Evolutionary conservation across 345 rosid genomes (phyloP).

Genomic region (Moringa oleifera): DNA sequence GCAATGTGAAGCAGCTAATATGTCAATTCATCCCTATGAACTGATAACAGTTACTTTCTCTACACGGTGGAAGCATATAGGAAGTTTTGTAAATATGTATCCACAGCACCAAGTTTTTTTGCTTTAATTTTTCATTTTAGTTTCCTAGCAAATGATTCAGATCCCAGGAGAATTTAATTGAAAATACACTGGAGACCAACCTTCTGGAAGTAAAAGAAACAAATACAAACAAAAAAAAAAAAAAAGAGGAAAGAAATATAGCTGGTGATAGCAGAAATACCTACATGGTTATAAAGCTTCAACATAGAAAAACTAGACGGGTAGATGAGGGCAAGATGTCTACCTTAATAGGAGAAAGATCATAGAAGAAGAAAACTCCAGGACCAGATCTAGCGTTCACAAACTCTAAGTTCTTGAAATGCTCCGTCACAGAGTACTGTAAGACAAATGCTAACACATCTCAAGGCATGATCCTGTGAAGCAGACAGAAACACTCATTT

Average conservation of each 20-base stretch:
- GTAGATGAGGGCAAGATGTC: constrained; percentile 2
- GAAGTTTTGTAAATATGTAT: too few species aligned
- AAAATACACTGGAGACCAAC: too few species aligned
- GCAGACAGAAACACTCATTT: background rate
- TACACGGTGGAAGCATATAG: background rate
- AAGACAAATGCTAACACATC: constrained; percentile 2
- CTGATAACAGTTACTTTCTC: background rate
- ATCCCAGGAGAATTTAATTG: background rate
- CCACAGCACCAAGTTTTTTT: too few species aligned
- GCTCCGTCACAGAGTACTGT: constrained; percentile 90
- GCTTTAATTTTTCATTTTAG: background rate
- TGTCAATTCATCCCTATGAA: background rate
- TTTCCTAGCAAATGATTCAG: background rate
- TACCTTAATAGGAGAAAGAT: constrained; percentile 92
- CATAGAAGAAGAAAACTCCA: constrained; percentile 90
- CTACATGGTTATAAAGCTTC: background rate
- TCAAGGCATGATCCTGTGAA: constrained; percentile 13
- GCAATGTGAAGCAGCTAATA: background rate
- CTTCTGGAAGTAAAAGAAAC: background rate
- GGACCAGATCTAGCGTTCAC: constrained; percentile 40
- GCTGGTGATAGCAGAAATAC: constrained; percentile 1
- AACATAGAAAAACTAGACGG: constrained; percentile 4
- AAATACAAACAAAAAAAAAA: background rate
- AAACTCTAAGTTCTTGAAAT: constrained; percentile 52
- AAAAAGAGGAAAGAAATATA: background rate